A percentile compares a stretch with the other conserved stretches of the same genome.
Conservation (phyloP, 805 yeast species). For the Hagleromyces aurorensis region DNA sequence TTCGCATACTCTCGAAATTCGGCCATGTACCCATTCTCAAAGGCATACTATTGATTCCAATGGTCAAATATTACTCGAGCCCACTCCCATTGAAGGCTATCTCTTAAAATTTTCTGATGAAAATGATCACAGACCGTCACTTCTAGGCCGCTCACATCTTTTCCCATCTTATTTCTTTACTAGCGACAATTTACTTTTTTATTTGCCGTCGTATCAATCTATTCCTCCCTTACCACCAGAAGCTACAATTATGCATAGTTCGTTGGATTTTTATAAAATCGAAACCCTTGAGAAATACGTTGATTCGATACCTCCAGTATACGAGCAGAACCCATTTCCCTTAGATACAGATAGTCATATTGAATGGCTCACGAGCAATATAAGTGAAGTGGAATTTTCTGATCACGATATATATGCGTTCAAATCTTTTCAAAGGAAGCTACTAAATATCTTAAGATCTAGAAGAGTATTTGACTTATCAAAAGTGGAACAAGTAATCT, state of each 20-base stretch:
- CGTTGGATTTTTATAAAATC: slow-evolving; percentile 26
- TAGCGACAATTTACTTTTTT: slow-evolving; percentile 52
- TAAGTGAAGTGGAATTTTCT: slow-evolving; percentile 35
- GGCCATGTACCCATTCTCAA: slow-evolving; percentile 40
- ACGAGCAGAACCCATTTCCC: slow-evolving; percentile 47
- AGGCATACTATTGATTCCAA: slow-evolving; percentile 17
- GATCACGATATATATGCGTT: slow-evolving; percentile 49
- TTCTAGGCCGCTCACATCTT: slow-evolving; percentile 36
- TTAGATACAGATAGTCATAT: slow-evolving; percentile 45
- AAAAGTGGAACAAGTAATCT: slow-evolving; percentile 38
- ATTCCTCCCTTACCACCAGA: slow-evolving; percentile 51
- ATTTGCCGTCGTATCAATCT: slow-evolving; percentile 45
- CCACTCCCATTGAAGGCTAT: slow-evolving; percentile 78
- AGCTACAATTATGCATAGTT: slow-evolving; percentile 11
- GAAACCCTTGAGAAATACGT: slow-evolving; percentile 17
- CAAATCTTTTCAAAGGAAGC: slow-evolving; percentile 57
- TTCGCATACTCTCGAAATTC: slow-evolving; percentile 53
- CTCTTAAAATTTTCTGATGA: slow-evolving; percentile 48
- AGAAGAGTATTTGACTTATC: slow-evolving; percentile 55
- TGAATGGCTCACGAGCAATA: slow-evolving; percentile 47
- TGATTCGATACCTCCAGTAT: slow-evolving; percentile 31
- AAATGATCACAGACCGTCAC: slow-evolving; percentile 34
- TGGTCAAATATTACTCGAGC: slow-evolving; percentile 39
- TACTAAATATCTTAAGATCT: slow-evolving; percentile 47
- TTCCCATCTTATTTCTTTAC: slow-evolving; percentile 59